Conservation (phyloP, 129 eudicot species). For the Scalesia atractyloides region DNA sequence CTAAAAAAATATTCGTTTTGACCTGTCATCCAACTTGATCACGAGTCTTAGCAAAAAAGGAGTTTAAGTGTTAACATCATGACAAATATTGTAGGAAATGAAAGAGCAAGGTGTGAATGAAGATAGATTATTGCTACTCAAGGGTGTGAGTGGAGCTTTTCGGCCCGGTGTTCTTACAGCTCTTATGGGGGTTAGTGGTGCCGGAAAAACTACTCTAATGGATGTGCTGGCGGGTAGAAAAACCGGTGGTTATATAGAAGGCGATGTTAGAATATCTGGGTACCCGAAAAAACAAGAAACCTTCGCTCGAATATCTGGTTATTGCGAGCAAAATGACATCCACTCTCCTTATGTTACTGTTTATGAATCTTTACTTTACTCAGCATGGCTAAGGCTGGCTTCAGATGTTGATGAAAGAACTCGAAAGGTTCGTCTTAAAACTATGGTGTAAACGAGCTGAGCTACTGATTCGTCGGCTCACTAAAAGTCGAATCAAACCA, state of each 20-base stretch:
- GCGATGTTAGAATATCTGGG: conserved; percentile 68
- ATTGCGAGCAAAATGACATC: conserved; percentile 87
- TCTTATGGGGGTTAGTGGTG: conserved; percentile 96
- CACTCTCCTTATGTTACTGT: conserved; percentile 93
- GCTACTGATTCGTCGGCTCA: no score
- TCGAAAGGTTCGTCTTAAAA: conserved; percentile 52
- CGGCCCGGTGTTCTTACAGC: conserved; percentile 91
- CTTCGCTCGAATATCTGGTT: conserved; percentile 83
- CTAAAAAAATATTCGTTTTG: neutral
- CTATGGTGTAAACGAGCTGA: no score
- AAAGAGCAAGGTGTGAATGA: conserved; percentile 64
- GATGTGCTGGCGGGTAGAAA: conserved; percentile 90
- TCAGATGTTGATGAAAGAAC: conserved; percentile 58
- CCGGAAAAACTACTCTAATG: conserved; percentile 93
- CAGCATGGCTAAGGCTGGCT: conserved; percentile 82
- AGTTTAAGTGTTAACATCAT: no score
- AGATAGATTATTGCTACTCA: conserved; percentile 66
- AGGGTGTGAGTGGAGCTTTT: conserved; percentile 80
- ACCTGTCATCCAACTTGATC: neutral
- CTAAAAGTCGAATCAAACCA: no score
- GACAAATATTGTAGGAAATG: conserved; percentile 62
- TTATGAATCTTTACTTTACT: conserved; percentile 71
- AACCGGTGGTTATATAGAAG: conserved; percentile 85
- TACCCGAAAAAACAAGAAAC: conserved; percentile 87
- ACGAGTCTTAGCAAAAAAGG: no score